Conservation (phyloP, 2,329 filamentous ascomycete genomes). For the Scedosporium dehoogii region DNA sequence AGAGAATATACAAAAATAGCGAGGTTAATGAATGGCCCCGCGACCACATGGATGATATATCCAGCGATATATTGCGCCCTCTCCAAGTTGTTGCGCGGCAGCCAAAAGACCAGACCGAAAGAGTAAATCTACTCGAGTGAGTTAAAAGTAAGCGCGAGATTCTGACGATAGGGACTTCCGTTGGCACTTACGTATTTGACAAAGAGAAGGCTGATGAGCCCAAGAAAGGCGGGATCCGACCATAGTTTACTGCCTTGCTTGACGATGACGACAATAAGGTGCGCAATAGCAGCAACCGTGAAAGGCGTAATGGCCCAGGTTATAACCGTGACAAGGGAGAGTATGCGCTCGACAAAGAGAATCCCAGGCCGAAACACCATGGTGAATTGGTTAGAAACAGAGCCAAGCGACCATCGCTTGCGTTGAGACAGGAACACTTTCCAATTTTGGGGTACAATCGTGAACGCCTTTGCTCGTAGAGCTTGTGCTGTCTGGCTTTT, state of each 20-base stretch:
- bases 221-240: conserved; percentile 24
- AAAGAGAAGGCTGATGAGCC: conserved; percentile 25
- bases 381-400: conserved; percentile 31
- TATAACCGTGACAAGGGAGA: conserved; percentile 33
- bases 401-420: too few relatives aligned
- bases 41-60: too few relatives aligned
- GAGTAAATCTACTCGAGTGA: background rate
- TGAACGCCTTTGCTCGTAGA: conserved; percentile 34
- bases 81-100: background rate
- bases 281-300: conserved; percentile 24
- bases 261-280: conserved; percentile 25
- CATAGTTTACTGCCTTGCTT: conserved; percentile 22
- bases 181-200: conserved; percentile 27
- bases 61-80: too few relatives aligned
- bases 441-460: conserved; percentile 16
- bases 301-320: conserved; percentile 25
- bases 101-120: background rate
- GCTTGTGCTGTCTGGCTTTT: conserved; percentile 34
- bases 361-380: conserved; percentile 34
- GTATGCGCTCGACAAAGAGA: conserved; percentile 30
- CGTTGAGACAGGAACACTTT: too few relatives aligned
- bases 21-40: too few relatives aligned
- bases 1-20: too few relatives aligned
- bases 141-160: background rate
- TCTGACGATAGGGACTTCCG: background rate